Base-by-base conservation (phyloP, 2,329 filamentous ascomycete genomes). In the Exophiala mesophila region DNA sequence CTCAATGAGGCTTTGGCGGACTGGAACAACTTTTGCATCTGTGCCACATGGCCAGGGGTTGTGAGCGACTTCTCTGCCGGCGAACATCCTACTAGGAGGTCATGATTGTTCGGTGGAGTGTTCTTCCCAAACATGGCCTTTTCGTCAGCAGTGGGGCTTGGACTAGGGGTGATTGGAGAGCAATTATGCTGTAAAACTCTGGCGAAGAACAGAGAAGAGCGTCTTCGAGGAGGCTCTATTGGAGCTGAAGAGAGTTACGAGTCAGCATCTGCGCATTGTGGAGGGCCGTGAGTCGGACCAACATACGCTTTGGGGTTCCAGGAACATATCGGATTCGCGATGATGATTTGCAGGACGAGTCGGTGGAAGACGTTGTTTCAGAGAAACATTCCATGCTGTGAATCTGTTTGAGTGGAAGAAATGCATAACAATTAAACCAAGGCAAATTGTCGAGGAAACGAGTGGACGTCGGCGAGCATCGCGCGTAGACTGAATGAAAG, bases 1-100 rank as follows among this genome's bases (percentile, higher is more conserved):
- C 48, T 45, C 13, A 57, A 39, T 8, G 50, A 44, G 17, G 50
- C 50, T 30, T 54, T 55, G 19, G 55, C 55, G 8, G 35, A 44
- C 33, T 55, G 55, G 31, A 56, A 52, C 4, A 55, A 39, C 28
- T 41, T 52, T 26, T 53, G 52, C 50, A 55, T 49, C 23, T 55
- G 55, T 34, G 47, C 39, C 29, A 50, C 49, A 42, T 55, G 53
- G 35, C 44, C 47, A 23, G 49, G 46, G 33, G 49, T 52, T 12
- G 47, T n/a, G n/a, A n/a, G n/a, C n/a, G n/a, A n/a, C n/a, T n/a
- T n/a, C n/a, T n/a, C n/a, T n/a, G n/a, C 38, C 9, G 29, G 40
- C 10, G 50, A 47, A 20, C 43, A 45, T n/a, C 35, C 36, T 13
- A 41, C 28, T 10, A 49, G 40, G 6, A 45, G 39, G 18, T 34